Base-by-base conservation (phyloP, 768 basidiomycete species). In the Agrocybe pediades region DNA sequence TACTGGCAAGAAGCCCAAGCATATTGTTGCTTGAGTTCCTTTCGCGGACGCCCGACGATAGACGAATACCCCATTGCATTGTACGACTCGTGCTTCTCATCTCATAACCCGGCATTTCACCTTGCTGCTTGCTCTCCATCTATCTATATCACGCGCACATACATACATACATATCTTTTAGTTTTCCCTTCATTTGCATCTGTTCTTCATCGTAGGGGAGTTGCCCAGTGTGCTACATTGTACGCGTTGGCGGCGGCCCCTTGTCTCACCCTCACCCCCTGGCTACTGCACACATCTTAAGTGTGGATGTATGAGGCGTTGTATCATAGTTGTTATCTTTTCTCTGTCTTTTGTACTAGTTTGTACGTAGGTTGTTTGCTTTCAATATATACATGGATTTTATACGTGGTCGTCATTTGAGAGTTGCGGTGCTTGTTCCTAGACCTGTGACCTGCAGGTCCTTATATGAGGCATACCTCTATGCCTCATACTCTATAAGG, bases 291-390 rank as follows among this genome's bases (percentile, higher is more conserved):
- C n/a, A 36, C 29, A 7, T 30, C 29, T 30, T n/a, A n/a, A 27
- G 25, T 5, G 46, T 29, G 36, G n/a, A 29, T 16, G 45, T 46
- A 41, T 46, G 29, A 48, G 53, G 53, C 27, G 53, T 54, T 54
- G 53, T 54, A 54, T 39, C 21, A 47, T 54, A 47, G 46, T 46
- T 41, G 21, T 9, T 26, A 27, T 49, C 20, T 23, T 46, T 25
- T 46, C 23, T 36, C 42, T 21, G 9, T 27, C 19, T 15, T 41
- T 27, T 46, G 52, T 54, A 29, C 17, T 30, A 21, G 40, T 36
- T 30, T 54, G 30, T 53, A 53, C 36, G 39, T 53, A 52, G 29
- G 20, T 39, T 27, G 24, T 49, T 54, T 54, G 46, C 23, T 54
- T 39, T 48, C 44, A 54, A 54, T 54, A 41, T 21, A 36, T 30